Evolutionary conservation across 192 early-diverging fungal genomes (phyloP).

Genomic region (Pilaira anomala): DNA sequence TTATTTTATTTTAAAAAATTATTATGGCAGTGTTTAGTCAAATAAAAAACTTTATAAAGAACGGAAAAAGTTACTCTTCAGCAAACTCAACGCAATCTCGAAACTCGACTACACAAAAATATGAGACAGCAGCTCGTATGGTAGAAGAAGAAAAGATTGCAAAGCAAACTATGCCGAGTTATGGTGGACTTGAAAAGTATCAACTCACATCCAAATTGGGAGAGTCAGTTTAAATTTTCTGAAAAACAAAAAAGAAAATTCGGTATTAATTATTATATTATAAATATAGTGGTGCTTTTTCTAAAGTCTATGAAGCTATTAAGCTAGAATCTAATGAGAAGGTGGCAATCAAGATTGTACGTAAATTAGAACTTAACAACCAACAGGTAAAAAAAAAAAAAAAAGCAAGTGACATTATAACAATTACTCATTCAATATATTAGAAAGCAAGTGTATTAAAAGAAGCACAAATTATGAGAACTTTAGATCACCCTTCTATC

Average conservation of each 20-base stretch:
- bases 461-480: constrained; percentile 85
- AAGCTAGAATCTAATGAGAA: constrained; percentile 54
- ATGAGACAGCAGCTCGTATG: constrained; percentile 1
- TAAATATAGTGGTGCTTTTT: constrained; percentile 80
- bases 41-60: constrained; percentile 15
- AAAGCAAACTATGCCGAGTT: constrained; percentile 35
- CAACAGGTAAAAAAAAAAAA: constrained; percentile 52
- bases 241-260: not conserved
- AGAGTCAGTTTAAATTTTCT: constrained; percentile 54
- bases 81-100: not conserved
- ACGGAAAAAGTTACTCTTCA: constrained; percentile 2
- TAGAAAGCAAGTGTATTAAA: constrained; percentile 80
- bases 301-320: constrained; percentile 74
- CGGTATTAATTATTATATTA: not conserved
- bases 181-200: constrained; percentile 57
- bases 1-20: no score
- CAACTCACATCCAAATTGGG: constrained; percentile 60
- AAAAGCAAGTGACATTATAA: not conserved
- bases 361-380: constrained; percentile 70
- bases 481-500: constrained; percentile 72
- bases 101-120: not conserved
- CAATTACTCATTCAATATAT: not conserved
- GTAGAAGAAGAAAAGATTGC: constrained; percentile 19
- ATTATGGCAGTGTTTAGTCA: constrained; percentile 13
- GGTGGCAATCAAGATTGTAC: constrained; percentile 85